These are phyloP conservation scores for Xylaria multiplex DNA, from an alignment of 2,329 filamentous ascomycete genomes.

Conservation along the genomic window DNA sequence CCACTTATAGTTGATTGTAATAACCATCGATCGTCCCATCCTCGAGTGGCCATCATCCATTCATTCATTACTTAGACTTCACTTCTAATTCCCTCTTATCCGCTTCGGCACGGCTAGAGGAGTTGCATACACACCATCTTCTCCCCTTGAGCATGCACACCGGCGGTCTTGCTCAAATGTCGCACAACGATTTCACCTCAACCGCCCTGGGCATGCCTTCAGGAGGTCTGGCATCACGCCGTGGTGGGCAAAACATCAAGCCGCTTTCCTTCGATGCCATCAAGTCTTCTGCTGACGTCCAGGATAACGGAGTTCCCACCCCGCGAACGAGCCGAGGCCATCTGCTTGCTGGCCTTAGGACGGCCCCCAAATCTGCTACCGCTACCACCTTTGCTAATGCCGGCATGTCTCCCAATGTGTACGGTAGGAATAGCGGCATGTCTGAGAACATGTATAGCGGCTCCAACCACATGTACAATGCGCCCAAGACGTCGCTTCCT, in stretches of 20 bases:
- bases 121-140: conserved; percentile 40
- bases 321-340: conserved; percentile 95
- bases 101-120: conserved; percentile 37
- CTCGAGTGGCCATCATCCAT: conserved; percentile 47
- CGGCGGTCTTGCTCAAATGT: conserved; percentile 99
- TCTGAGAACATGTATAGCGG: conserved; percentile 57
- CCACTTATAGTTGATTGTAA: conserved; percentile 49
- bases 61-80: conserved; percentile 48
- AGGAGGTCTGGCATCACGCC: conserved; percentile 82
- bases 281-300: conserved; percentile 74
- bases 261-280: conserved; percentile 81
- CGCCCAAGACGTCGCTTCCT: conserved; percentile 68
- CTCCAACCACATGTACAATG: conserved; percentile 56
- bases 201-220: conserved; percentile 79
- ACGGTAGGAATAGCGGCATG: conserved; percentile 58
- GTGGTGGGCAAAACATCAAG: conserved; percentile 88
- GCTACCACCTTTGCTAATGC: conserved; percentile 73
- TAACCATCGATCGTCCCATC: conserved; percentile 46
- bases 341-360: conserved; percentile 90
- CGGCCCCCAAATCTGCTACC: conserved; percentile 87
- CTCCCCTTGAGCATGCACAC: conserved; percentile 75
- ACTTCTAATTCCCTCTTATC: conserved; percentile 44
- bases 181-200: conserved; percentile 82
- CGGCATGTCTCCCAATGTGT: conserved; percentile 50
- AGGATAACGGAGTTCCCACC: conserved; percentile 76